Base-by-base conservation (phyloP, 2,329 filamentous ascomycete species). In the Fusarium musae region DNA sequence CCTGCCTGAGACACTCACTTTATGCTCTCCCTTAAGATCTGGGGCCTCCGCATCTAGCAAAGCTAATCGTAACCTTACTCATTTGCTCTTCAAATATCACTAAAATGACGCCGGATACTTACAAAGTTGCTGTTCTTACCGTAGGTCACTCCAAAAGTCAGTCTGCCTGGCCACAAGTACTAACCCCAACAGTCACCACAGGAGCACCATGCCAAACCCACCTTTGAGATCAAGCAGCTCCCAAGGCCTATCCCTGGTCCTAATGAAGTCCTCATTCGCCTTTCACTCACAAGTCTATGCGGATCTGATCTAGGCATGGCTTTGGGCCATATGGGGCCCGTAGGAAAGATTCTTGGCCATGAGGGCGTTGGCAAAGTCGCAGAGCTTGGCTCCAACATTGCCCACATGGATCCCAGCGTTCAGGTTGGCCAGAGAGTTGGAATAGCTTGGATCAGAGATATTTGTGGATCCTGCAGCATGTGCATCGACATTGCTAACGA, bases 351-450 rank as follows among this genome's bases (percentile, higher is more conserved):
- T 4, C 77, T 84, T 0, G 85, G 85, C 8, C 85, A 86, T 53
- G 85, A 87, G 68, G 85, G 84, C 12, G 82, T 85, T 2, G 85
- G 85, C 3, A 77, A 76, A 16, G 78, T 85, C 21, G 81, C 78
- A 8, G 77, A 71, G 30, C 66, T 85, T 4, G 85, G 85, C 3
- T 76, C 78, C 36, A 78, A 79, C 39, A 78, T 83, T 7, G 26
- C 72, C 7, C 52, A 63, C 7, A 26, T 63, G 11, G 78, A 79
- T 47, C 65, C 74, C 3, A 62, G 71, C 4, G 68, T 81, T 21
- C 26, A 69, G 19, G 34, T 81, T 5, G 82, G 81, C 37, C 78
- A 83, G 52, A 80, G 82, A 2, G 80, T 84, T 0, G 84, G 83
- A 21, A 76, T 85, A 1, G 81, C 80, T 3, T 84, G 83, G 83